Conservation (phyloP, 192 early-diverging fungal species). For the Spizellomyces punctatus region DNA sequence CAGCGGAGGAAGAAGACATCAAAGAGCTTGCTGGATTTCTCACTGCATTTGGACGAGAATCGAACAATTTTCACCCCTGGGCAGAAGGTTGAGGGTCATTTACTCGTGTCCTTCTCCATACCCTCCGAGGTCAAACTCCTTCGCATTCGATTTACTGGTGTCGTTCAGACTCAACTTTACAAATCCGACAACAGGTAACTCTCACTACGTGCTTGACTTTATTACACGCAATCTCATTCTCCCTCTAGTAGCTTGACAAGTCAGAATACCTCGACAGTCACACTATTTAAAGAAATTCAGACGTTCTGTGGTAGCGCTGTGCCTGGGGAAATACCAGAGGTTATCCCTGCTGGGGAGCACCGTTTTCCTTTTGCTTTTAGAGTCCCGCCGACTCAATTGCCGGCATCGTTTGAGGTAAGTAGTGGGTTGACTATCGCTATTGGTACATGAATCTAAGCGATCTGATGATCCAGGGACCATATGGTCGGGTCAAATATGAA, state of each 20-base stretch:
- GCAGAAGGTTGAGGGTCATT: constrained; percentile 33
- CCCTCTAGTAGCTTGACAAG: neutral
- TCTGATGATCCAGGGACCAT: constrained; percentile 12
- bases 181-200: constrained; percentile 24
- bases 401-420: constrained; percentile 37
- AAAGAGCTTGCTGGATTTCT: too few relatives aligned
- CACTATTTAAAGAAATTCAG: constrained; percentile 39
- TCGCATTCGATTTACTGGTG: constrained; percentile 29
- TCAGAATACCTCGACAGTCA: constrained; percentile 26
- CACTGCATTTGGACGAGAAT: constrained; percentile 20
- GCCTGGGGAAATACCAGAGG: neutral
- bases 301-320: constrained; percentile 26
- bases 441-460: too few relatives aligned
- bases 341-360: constrained; percentile 29
- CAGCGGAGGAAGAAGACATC: too few relatives aligned
- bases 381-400: constrained; percentile 36
- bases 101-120: constrained; percentile 11
- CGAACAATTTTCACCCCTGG: constrained; percentile 35
- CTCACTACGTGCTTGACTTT: neutral
- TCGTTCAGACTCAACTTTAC: constrained; percentile 31
- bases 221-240: too few relatives aligned
- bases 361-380: constrained; percentile 40
- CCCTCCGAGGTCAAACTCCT: constrained; percentile 22
- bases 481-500: constrained; percentile 34
- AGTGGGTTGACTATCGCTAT: neutral